Base-by-base conservation (phyloP, 768 basidiomycete species). In the Auricularia cornea region DNA sequence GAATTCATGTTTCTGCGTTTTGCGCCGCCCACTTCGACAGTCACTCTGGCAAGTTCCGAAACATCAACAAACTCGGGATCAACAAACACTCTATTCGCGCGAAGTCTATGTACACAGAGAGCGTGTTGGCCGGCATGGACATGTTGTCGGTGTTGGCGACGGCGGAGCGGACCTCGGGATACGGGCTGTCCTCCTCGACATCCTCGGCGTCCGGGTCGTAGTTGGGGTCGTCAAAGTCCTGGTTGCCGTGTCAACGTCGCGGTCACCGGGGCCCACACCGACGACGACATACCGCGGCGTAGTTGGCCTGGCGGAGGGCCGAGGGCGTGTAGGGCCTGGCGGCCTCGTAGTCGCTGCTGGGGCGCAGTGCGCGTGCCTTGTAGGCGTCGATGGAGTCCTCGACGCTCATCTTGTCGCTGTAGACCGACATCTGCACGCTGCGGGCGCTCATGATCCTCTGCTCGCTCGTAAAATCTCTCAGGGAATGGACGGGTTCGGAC, bases 111-210 rank as follows among this genome's bases (percentile, higher is more conserved):
- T n/a, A n/a, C n/a, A n/a, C n/a, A n/a, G n/a, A n/a, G n/a, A 91
- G 52, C 0, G 89, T 90, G 38, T 77, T 78, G 8, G 81, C 82
- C 8, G 84, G 82, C 64, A 89, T 84, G 51, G 76, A 75, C 38
- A 82, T 81, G 71, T 89, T 87, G 69, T 90, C 89, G 2, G 84
- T 86, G 69, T 86, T 87, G 61, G 86, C 82, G 23, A 88, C 87
- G 56, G 84, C 83, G 52, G 86, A 84, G 31, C 85, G 81, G 29
- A 88, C 87, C 67, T 88, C 87, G n/a, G 85, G 84, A 69, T 88
- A 88, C 4, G 87, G 85, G 1, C 85, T 86, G 69, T 88, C 86
- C 65, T 87, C 83, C 73, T 85, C 80, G 33, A 82, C 69, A 14
- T 79, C 70, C 14, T 80, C 78, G 23, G 72, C 77, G 35, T 79